A percentile compares a stretch with the other conserved stretches of the same genome.
Conservation (phyloP, 768 basidiomycete species). For the Nidularia pulvinata region DNA sequence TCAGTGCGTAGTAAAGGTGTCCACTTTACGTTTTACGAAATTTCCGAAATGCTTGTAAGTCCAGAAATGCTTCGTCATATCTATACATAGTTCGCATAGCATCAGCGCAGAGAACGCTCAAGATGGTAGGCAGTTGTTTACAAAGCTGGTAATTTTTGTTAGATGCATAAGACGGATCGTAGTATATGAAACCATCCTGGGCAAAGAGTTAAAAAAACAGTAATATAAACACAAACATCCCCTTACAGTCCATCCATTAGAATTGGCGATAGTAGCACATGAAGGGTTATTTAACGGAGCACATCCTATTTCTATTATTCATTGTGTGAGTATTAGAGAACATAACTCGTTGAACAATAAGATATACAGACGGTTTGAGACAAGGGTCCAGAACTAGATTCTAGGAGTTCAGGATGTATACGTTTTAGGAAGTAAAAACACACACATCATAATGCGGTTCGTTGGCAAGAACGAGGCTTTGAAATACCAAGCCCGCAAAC, state of each 20-base stretch:
- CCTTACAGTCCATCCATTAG: constrained; percentile 40
- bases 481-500: constrained; percentile 34
- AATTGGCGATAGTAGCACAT: constrained; percentile 31
- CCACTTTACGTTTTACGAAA: constrained; percentile 32
- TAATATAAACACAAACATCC: background rate
- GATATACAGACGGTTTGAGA: constrained; percentile 22
- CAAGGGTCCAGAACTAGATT: constrained; percentile 34
- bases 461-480: constrained; percentile 29
- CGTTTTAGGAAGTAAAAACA: too few relatives aligned
- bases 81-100: constrained; percentile 9
- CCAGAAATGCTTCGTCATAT: constrained; percentile 36
- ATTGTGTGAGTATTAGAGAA: background rate
- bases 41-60: constrained; percentile 37
- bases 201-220: background rate
- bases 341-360: constrained; percentile 4
- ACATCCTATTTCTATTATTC: constrained; percentile 31
- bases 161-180: constrained; percentile 33
- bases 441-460: constrained; percentile 36
- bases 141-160: constrained; percentile 35
- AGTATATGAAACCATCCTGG: constrained; percentile 36
- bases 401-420: background rate
- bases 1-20: background rate
- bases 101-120: background rate
- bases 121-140: constrained; percentile 7
- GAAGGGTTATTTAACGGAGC: constrained; percentile 26